Evolutionary conservation across 2,329 filamentous ascomycete species (phyloP).

Genomic region (Peltaster fructicola): DNA sequence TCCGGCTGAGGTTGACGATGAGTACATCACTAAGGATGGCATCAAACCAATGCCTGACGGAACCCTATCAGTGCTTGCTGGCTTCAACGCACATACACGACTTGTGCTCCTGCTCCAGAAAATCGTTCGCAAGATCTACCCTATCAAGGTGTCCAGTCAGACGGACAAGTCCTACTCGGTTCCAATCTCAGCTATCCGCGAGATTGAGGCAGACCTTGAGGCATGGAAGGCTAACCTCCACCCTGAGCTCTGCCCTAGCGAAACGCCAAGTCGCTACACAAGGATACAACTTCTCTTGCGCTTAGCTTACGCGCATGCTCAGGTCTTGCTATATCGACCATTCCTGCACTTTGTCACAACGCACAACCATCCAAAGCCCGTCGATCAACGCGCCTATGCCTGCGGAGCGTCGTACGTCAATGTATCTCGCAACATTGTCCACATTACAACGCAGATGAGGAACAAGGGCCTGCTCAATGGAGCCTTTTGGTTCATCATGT

Average conservation of each 20-base stretch:
- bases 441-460: constrained; percentile 63
- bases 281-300: constrained; percentile 56
- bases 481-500: constrained; percentile 75
- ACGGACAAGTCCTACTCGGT: constrained; percentile 41
- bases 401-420: constrained; percentile 52
- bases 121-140: constrained; percentile 46
- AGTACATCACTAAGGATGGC: constrained; percentile 31
- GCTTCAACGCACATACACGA: constrained; percentile 41
- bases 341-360: constrained; percentile 71
- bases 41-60: constrained; percentile 38
- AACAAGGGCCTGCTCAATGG: constrained; percentile 58
- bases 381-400: constrained; percentile 65
- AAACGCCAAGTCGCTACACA: constrained; percentile 49
- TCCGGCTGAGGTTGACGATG: constrained; percentile 31
- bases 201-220: constrained; percentile 46
- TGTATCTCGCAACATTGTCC: constrained; percentile 56
- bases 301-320: constrained; percentile 67
- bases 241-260: constrained; percentile 60
- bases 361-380: constrained; percentile 27
- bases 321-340: constrained; percentile 66
- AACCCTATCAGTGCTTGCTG: constrained; percentile 38
- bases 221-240: constrained; percentile 52
- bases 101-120: constrained; percentile 41
- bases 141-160: constrained; percentile 33
- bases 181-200: constrained; percentile 44